Conservation (phyloP, 495 filamentous ascomycete species). For the Parathielavia hyrcaniae region DNA sequence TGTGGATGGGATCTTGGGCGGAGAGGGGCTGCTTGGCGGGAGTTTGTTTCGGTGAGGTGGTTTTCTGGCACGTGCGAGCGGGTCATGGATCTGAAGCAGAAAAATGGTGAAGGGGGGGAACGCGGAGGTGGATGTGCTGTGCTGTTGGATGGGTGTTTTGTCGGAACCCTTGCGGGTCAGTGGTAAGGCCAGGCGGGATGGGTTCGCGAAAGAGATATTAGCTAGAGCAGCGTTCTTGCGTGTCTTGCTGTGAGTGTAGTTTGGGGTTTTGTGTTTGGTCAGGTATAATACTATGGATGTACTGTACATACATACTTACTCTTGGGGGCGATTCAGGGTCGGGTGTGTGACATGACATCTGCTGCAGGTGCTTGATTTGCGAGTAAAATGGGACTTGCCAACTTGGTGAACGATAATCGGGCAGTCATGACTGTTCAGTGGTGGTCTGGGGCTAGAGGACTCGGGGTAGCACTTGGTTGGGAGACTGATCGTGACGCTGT, state of each 20-base stretch:
- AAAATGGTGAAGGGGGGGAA: not conserved
- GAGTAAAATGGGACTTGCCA: too few relatives aligned
- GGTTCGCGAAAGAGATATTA: not conserved
- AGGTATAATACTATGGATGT: slow-evolving; percentile 2
- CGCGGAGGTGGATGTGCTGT: not conserved
- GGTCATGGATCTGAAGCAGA: not conserved
- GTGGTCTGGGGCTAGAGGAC: too few relatives aligned
- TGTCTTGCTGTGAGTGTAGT: not conserved
- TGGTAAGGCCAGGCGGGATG: not conserved
- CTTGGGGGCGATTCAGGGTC: not conserved
- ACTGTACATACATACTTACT: slow-evolving; percentile 2
- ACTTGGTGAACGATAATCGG: too few relatives aligned
- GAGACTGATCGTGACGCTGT: too few relatives aligned
- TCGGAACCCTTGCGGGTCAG: not conserved
- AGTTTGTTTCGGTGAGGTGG: slow-evolving; percentile 23
- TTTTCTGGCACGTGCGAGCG: not conserved
- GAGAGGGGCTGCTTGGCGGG: slow-evolving; percentile 17
- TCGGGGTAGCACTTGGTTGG: too few relatives aligned
- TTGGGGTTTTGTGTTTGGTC: slow-evolving; percentile 1
- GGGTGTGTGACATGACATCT: not conserved
- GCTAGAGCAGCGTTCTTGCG: not conserved
- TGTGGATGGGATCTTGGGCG: slow-evolving; percentile 24
- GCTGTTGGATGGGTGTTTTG: not conserved
- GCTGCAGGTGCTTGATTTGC: not conserved
- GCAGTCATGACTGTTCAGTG: too few relatives aligned